phyloP scores from a whole-genome alignment of 306 rosid genomes.

The Mimosa bimucronata region DNA sequence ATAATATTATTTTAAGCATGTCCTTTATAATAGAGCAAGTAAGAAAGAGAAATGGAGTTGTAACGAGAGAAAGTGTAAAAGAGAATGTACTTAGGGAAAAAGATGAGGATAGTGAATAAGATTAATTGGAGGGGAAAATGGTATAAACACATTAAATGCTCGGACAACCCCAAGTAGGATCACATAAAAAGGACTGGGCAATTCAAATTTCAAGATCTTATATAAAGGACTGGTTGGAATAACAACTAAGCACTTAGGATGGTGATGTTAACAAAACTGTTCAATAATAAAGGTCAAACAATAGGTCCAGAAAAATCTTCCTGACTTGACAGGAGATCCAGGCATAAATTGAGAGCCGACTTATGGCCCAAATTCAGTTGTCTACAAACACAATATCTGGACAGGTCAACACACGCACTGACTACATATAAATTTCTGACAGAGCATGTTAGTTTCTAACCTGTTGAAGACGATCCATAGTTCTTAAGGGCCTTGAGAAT shows the following conservation, averaged over 20 bases:
- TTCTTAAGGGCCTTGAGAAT: constrained; percentile 95
- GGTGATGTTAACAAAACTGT: constrained; percentile 9
- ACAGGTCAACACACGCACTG: constrained; percentile 21
- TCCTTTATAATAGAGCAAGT: too few relatives aligned
- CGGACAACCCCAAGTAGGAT: too few relatives aligned
- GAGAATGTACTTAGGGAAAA: too few relatives aligned
- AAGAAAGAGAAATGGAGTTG: too few relatives aligned
- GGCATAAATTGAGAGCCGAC: constrained; percentile 26
- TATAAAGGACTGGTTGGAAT: too few relatives aligned
- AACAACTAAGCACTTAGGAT: neutral
- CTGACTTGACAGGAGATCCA: constrained; percentile 27
- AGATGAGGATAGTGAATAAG: too few relatives aligned
- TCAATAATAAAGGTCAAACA: constrained; percentile 15
- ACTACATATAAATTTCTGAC: constrained; percentile 34
- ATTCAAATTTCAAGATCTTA: too few relatives aligned
- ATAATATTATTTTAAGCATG: too few relatives aligned
- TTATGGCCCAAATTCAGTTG: constrained; percentile 23
- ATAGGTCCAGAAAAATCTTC: neutral
- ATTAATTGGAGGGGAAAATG: too few relatives aligned
- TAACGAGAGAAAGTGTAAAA: too few relatives aligned
- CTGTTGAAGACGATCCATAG: constrained; percentile 96
- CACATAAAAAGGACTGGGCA: too few relatives aligned
- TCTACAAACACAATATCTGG: neutral
- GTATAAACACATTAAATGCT: too few relatives aligned
- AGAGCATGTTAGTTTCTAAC: constrained; percentile 49